These are phyloP conservation scores for Pichia sp. DNA, from an alignment of 1,139 yeast species.

Conservation along the genomic window DNA sequence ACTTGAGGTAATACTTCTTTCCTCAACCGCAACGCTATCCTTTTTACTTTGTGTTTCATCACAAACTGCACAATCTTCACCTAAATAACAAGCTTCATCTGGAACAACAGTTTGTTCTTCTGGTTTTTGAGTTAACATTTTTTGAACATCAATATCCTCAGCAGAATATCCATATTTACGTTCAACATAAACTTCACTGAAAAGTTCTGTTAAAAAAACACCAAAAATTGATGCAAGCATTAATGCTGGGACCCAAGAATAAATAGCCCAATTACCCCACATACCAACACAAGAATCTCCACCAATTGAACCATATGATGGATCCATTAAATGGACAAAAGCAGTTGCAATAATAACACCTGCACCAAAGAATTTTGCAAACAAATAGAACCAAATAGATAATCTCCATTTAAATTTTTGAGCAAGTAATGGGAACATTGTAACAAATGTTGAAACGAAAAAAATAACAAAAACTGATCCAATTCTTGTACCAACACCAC, in stretches of 20 bases:
- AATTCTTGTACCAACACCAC: slow-evolving; percentile 53
- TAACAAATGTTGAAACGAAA: slow-evolving; percentile 50
- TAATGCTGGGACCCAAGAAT: slow-evolving; percentile 35
- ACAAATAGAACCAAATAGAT: slow-evolving; percentile 60
- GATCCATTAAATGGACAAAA: slow-evolving; percentile 75
- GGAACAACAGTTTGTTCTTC: slow-evolving; percentile 8
- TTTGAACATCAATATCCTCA: slow-evolving; percentile 17
- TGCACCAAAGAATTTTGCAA: slow-evolving; percentile 81
- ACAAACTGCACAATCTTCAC: slow-evolving; percentile 5
- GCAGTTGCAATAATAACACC: slow-evolving; percentile 92
- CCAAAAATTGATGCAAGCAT: slow-evolving; percentile 23
- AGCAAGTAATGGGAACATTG: slow-evolving; percentile 54
- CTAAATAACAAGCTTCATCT: slow-evolving; percentile 3
- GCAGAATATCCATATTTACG: slow-evolving; percentile 23
- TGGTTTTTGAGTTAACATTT: slow-evolving; percentile 8
- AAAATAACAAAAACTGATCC: slow-evolving; percentile 68
- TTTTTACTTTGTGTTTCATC: slow-evolving; percentile 3
- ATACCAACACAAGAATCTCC: slow-evolving; percentile 43
- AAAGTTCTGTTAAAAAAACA: slow-evolving; percentile 27
- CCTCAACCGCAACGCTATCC: slow-evolving; percentile 16
- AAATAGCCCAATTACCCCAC: slow-evolving; percentile 33
- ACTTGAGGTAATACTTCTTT: slow-evolving; percentile 37
- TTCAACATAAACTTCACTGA: slow-evolving; percentile 27
- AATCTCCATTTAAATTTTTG: slow-evolving; percentile 42
- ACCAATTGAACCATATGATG: slow-evolving; percentile 57